Evolutionary conservation across 345 rosid species (phyloP), one percentile per base, ranked within the genome.

Genomic region (Clausena lansium): DNA sequence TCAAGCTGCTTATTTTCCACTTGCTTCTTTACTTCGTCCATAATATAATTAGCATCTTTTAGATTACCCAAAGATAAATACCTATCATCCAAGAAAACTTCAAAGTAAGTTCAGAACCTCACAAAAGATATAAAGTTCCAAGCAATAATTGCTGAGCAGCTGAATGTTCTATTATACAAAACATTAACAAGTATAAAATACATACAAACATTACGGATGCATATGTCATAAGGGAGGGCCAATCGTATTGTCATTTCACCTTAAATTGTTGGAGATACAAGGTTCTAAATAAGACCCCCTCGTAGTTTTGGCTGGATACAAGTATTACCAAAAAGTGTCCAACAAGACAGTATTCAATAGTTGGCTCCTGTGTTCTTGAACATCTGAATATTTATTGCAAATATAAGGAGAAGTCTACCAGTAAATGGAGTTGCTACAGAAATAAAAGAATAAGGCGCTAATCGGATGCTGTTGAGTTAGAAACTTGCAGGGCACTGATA

Each of bases 41-140:
- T 83, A 76, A 97, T 77, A 76, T 58, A 70, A 76, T 92, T 91
- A 77, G 98, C 97, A 88, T 93, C 98, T 82, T 86, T 85, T 81
- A 97, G 80, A 85, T 91, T 90, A 76, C 98, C 99, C 91, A 90
- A 73, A 52, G 98, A 82, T 75, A 93, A 83, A 78, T 91, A 91
- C 97, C 98, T 97, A 82, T 54, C 36, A 77, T 41, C 45, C 70
- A 63, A 75, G 65, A 80, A 28, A 69, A 50, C 35, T 72, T 52
- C 60, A 77, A 25, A 10, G 30, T 74, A 60, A 71, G 66, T 41
- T 58, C 30, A 20, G 38, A 73, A 54, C 28, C 47, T 71, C 33
- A 9, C n/a, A 55, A 24, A 13, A 68, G 25, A 47, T 32, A 15
- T 36, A 15, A 25, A 60, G 71, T 65, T 70, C 39, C 74, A 17